Evolutionary conservation across 1,139 yeast species (phyloP).

Genomic region (Geotrichum bryndzae): DNA sequence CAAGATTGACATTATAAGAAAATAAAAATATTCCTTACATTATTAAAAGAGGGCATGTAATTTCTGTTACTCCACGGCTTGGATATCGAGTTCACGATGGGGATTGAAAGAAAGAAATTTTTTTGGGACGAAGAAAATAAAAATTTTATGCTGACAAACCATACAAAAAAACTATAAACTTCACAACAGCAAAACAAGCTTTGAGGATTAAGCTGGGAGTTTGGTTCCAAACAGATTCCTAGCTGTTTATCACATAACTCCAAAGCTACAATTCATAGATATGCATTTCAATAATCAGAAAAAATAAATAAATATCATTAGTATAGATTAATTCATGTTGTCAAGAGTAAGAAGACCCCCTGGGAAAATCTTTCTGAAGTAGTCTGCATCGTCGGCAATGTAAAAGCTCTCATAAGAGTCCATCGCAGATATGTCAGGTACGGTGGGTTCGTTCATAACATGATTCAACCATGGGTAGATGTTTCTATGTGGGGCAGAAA

Average conservation of each 20-base stretch:
- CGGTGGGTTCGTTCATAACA: not conserved
- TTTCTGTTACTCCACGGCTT: not conserved
- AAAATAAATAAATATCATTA: not conserved
- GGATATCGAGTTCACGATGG: not conserved
- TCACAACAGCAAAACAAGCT: not conserved
- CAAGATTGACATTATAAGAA: not conserved
- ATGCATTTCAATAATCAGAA: not conserved
- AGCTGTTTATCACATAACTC: not conserved
- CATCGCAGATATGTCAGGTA: conserved; percentile 5
- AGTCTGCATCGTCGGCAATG: conserved; percentile 14
- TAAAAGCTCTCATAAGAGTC: conserved; percentile 15
- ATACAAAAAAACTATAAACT: not conserved
- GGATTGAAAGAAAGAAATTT: not conserved
- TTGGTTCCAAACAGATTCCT: not conserved
- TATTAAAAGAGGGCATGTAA: conserved; percentile 13
- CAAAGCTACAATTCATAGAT: not conserved
- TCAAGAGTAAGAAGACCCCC: conserved; percentile 15
- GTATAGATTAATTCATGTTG: conserved; percentile 8
- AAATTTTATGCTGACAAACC: not conserved
- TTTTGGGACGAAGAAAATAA: not conserved
- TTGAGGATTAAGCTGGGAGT: not conserved
- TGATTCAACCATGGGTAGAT: not conserved
- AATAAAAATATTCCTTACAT: conserved; percentile 4
- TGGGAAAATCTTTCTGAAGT: conserved; percentile 12
- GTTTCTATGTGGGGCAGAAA: not conserved